Evolutionary conservation across 345 rosid species (phyloP).

Genomic region (Eucalyptus regnans): DNA sequence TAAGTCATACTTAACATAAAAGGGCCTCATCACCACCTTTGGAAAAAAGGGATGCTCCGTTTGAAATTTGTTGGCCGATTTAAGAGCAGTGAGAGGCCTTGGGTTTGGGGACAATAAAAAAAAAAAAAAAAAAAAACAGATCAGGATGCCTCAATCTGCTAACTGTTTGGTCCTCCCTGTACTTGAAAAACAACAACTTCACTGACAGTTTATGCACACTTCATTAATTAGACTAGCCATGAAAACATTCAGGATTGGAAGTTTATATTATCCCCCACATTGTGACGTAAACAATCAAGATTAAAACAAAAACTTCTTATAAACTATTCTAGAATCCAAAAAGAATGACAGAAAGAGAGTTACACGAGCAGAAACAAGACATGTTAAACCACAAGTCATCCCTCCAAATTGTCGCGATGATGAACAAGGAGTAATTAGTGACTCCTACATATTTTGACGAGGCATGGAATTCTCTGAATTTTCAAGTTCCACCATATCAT

Average conservation of each 20-base stretch:
- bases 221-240: background rate
- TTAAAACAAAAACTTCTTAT: background rate
- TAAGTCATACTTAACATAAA: background rate
- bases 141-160: background rate
- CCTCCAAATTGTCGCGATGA: too few relatives aligned
- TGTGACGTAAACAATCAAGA: background rate
- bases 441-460: too few relatives aligned
- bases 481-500: too few relatives aligned
- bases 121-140: background rate
- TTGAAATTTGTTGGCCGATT: background rate
- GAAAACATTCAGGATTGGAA: background rate
- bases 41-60: background rate
- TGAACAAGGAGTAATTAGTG: background rate
- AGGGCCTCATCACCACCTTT: background rate
- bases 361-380: fast-evolving
- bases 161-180: background rate
- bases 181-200: background rate
- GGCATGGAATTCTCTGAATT: background rate
- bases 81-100: background rate
- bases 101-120: background rate
- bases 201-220: fast-evolving
- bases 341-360: background rate
- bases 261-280: background rate
- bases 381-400: background rate
- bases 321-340: fast-evolving